phyloP scores from a whole-genome alignment of 257 asterid species.

The Solanum habrochaites region DNA sequence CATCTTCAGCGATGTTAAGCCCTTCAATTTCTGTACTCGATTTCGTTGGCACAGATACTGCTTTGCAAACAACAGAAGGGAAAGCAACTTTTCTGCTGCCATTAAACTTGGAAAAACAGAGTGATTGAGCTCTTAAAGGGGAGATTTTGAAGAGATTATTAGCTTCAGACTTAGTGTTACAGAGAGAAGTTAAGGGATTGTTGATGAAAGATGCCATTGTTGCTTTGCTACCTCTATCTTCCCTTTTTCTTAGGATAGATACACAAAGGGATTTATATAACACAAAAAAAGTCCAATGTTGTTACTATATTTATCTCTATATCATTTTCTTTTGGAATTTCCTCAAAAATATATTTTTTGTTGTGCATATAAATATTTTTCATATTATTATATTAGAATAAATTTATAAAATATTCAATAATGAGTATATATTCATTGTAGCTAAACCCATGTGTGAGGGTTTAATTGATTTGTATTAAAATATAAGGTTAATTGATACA shows the following conservation, averaged over 20 bases:
- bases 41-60: slow-evolving; percentile 34
- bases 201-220: slow-evolving; percentile 50
- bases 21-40: slow-evolving; percentile 60
- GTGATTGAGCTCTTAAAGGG: slow-evolving; percentile 7
- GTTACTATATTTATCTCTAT: neutral
- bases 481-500: too few relatives aligned
- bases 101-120: slow-evolving; percentile 6
- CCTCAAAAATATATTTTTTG: neutral
- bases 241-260: neutral
- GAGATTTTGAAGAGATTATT: slow-evolving; percentile 6
- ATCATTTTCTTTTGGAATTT: neutral
- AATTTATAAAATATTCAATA: neutral
- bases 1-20: slow-evolving; percentile 92
- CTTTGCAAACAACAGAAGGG: slow-evolving; percentile 35
- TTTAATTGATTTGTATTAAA: too few relatives aligned
- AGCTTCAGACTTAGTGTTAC: slow-evolving; percentile 21
- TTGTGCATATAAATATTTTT: neutral
- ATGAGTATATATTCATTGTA: neutral
- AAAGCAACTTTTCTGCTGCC: slow-evolving; percentile 3
- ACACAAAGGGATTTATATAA: neutral
- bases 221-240: neutral
- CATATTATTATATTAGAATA: neutral
- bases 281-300: neutral
- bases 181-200: slow-evolving; percentile 38
- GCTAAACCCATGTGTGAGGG: neutral